Evolutionary conservation across 2,329 filamentous ascomycete species (phyloP).

Genomic region (Pseudocercospora fuligena): DNA sequence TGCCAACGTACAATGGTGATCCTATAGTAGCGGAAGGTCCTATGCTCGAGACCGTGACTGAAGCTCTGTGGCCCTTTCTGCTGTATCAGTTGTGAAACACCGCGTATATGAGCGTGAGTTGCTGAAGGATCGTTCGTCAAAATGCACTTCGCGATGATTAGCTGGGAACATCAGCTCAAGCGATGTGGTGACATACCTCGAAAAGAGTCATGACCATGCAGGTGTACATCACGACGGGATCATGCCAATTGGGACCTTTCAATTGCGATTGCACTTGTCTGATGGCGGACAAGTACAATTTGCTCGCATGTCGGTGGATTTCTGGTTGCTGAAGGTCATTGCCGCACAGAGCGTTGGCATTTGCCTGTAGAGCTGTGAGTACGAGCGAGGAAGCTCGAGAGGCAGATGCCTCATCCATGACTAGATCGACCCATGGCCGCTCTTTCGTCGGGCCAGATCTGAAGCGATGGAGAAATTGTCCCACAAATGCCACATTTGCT

Average conservation of each 20-base stretch:
- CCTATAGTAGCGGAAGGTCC: slow-evolving; percentile 19
- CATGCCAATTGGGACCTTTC: slow-evolving; percentile 11
- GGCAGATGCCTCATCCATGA: not conserved
- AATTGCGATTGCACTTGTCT: slow-evolving; percentile 3
- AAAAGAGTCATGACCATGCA: slow-evolving; percentile 20
- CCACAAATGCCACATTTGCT: slow-evolving; percentile 6
- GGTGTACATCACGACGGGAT: slow-evolving; percentile 14
- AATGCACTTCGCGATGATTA: slow-evolving; percentile 12
- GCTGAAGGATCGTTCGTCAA: slow-evolving; percentile 1
- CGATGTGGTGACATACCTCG: slow-evolving; percentile 13
- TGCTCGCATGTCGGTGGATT: slow-evolving; percentile 14
- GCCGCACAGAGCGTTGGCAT: slow-evolving; percentile 16
- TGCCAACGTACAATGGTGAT: slow-evolving; percentile 12
- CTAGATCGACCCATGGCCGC: slow-evolving; percentile 16
- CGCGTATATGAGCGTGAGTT: slow-evolving; percentile 12
- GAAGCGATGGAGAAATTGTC: slow-evolving; percentile 12
- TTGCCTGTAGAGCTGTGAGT: slow-evolving; percentile 14
- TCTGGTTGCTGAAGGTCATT: slow-evolving; percentile 17
- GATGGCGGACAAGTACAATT: slow-evolving; percentile 18
- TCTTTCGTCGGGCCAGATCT: not conserved
- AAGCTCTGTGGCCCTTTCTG: slow-evolving; percentile 17
- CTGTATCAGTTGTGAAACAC: slow-evolving; percentile 15
- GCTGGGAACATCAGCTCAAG: not conserved
- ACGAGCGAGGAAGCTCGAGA: not conserved
- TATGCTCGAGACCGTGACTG: slow-evolving; percentile 16